These are phyloP conservation scores for Cryptococcus sp. DNA, from an alignment of 1,284 basidiomycete species.

Conservation along the genomic window DNA sequence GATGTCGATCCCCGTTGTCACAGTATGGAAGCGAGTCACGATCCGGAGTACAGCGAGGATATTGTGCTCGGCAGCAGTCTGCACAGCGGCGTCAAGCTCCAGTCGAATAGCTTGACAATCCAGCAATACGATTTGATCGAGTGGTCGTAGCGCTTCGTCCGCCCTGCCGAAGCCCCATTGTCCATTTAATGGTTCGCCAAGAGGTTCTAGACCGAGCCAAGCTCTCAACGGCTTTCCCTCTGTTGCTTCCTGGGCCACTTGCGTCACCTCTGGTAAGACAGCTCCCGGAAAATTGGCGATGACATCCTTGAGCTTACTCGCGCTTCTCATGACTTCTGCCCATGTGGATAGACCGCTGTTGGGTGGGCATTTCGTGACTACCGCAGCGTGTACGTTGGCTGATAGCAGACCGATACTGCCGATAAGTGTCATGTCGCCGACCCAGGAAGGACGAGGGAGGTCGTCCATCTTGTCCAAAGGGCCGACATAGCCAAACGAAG, in stretches of 20 bases:
- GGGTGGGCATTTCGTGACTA: conserved; percentile 24
- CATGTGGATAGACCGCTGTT: conserved; percentile 37
- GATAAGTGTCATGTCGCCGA: conserved; percentile 40
- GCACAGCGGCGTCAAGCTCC: conserved; percentile 29
- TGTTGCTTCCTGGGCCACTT: conserved; percentile 13
- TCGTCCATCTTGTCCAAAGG: conserved; percentile 39
- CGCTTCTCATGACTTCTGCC: conserved; percentile 42
- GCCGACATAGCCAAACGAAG: conserved; percentile 48
- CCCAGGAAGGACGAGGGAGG: conserved; percentile 42
- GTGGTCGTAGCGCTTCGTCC: conserved; percentile 13
- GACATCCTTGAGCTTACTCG: conserved; percentile 39
- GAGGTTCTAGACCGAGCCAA: conserved; percentile 30
- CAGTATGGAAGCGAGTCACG: conserved; percentile 22
- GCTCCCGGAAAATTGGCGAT: conserved; percentile 32
- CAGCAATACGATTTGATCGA: conserved; percentile 31
- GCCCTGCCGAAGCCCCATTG: conserved; percentile 41
- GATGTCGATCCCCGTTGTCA: conserved; percentile 41
- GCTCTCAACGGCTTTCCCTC: conserved; percentile 21
- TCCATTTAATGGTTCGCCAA: conserved; percentile 39
- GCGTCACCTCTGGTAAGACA: conserved; percentile 18
- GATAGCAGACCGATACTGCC: conserved; percentile 42
- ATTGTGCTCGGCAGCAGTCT: conserved; percentile 8
- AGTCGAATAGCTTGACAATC: conserved; percentile 29
- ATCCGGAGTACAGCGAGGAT: conserved; percentile 29
- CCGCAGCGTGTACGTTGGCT: conserved; percentile 34